A percentile compares a stretch with the other conserved stretches of the same genome.
Evolutionary conservation across 2,329 filamentous ascomycete genomes (phyloP).

Genomic region (Fusarium pilosicola): DNA sequence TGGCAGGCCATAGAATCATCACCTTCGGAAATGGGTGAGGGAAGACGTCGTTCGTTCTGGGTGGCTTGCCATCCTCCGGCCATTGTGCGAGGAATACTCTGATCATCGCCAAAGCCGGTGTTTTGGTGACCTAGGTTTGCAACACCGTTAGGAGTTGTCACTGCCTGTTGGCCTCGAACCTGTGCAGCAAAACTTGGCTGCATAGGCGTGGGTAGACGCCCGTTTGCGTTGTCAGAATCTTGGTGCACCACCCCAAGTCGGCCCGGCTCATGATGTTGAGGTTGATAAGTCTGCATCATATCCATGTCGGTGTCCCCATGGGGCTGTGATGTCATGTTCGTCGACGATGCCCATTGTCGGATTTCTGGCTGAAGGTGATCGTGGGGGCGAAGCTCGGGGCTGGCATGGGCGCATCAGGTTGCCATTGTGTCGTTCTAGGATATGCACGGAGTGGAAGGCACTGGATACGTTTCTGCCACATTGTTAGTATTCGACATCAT

Average conservation of each 20-base stretch:
- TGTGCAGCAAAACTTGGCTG: constrained; percentile 67
- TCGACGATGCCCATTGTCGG: constrained; percentile 47
- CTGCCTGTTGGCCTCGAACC: constrained; percentile 63
- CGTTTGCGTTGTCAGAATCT: constrained; percentile 46
- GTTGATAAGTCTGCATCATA: constrained; percentile 56
- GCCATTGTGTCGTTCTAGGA: constrained; percentile 48
- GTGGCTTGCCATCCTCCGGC: constrained; percentile 62
- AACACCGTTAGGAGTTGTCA: constrained; percentile 48
- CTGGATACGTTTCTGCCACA: constrained; percentile 63
- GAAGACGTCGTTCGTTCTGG: constrained; percentile 64
- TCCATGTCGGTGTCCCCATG: constrained; percentile 58
- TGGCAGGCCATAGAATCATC: constrained; percentile 59
- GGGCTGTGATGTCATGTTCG: constrained; percentile 22
- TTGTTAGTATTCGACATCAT: constrained; percentile 35
- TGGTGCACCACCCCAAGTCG: constrained; percentile 21
- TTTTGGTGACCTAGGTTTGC: constrained; percentile 55
- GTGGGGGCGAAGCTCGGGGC: constrained; percentile 54
- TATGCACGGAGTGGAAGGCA: constrained; percentile 62
- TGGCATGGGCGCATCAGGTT: constrained; percentile 49
- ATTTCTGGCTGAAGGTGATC: constrained; percentile 49
- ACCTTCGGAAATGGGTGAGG: constrained; percentile 69
- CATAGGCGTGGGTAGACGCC: constrained; percentile 69
- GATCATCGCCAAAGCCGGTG: constrained; percentile 52
- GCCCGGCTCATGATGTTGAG: constrained; percentile 17
- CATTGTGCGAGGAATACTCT: constrained; percentile 61